Base-by-base conservation (phyloP, 257 asterid species). In the Nicotiana sylvestris region DNA sequence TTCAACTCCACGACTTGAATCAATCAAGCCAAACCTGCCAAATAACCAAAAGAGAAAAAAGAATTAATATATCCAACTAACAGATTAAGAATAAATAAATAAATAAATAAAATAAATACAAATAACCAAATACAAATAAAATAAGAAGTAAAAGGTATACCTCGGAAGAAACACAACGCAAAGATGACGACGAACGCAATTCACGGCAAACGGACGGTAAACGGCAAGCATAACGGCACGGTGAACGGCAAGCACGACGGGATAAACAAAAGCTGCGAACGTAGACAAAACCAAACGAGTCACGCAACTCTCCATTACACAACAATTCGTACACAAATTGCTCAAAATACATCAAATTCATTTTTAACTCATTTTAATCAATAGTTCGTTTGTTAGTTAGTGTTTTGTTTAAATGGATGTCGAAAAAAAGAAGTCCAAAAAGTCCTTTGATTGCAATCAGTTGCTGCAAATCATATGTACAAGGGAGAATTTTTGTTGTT, bases 401-500 rank as follows among this genome's bases (percentile, higher is more conserved):
- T 18, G 55, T 60, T 58, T 79, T 32, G 30, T 43, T 55, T 61
- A 18, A 17, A 32, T 68, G 62, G 62, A 46, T 80, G 57, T 11
- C 15, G 21, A 17, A 57, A 57, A 17, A 69, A 18, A 62, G 21
- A 32, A 12, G 81, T 81, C 78, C 76, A 82, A 85, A 67, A 61
- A 29, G 77, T 84, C 82, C 83, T 72, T 85, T 57, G 55, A 80
- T 87, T 82, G 83, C 82, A 79, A 82, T 82, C 77, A 76, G 74
- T 80, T 77, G 83, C 78, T 65, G 76, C 85, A 43, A 65, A 21
- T 62, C 61, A 62, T 84, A 87, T 81, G 85, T 85, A 87, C 86
- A 81, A 77, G 80, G 55, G 39, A 74, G 57, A 56, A 46, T 69
- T 68, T 83, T 60, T 51, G 65, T 67, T 80, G 9, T 17, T 72